Base-by-base conservation (phyloP, 306 rosid species). In the Casuarina equisetifolia region DNA sequence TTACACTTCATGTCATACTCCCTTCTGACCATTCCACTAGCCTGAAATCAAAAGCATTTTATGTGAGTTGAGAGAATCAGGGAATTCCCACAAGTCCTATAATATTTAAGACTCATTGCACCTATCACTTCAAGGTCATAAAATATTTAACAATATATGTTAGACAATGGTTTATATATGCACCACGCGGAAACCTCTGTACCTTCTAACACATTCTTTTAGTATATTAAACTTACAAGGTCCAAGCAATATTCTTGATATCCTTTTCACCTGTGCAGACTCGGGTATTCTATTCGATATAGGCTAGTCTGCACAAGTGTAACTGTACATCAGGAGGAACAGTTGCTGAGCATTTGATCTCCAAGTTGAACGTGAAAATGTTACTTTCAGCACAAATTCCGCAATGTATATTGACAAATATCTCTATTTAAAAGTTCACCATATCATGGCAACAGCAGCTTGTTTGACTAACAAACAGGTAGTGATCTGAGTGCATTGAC, bases 1-100 rank as follows among this genome's bases (percentile, higher is more conserved):
- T 87, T 91, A 79, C 97, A 90, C 83, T 88, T 95, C 67, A 70
- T 54, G 77, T 91, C 99, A n/a, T 95, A 95, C 79, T 89, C 85
- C 79, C 86, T 91, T 83, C 98, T 85, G 43, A 95, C 88, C 81
- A 84, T 79, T 82, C 84, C 97, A 88, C 96, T 92, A 73, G 99
- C 98, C 99, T 95, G 82, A 68, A 76, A 70, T 71, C 53, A 40
- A 36, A 38, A 77, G 58, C 58, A 83, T 9, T 55, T 25, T 17
- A 44, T 19, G 25, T 25, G 38, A 15, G 63, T 61, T 15, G 48
- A 25, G 40, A 42, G 8, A 64, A 20, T 61, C 42, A 69, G 72
- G 54, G 59, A 73, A 52, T 16, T 35, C 78, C 38, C 68, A 66
- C 12, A 4, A n/a, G 40, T 45, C 17, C 49, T 48, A 25, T 17